Base-by-base conservation (phyloP, 257 asterid genomes). In the Solanum virginianum region DNA sequence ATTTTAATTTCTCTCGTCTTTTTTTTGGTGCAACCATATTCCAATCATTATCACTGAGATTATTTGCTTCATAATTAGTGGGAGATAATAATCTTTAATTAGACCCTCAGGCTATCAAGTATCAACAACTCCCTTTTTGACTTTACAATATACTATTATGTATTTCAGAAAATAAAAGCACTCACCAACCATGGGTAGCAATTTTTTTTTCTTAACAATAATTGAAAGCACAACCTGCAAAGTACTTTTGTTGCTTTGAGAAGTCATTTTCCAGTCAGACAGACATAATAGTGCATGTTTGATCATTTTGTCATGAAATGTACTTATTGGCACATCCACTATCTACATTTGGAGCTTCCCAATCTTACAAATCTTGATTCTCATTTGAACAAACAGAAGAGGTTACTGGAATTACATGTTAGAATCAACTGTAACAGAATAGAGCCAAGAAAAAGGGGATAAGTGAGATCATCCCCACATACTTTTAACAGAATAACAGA, bases 81-180 rank as follows among this genome's bases (percentile, higher is more conserved):
- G 88, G 84, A 75, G 62, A 51, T 47, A 81, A 85, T 89, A 89
- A 87, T 88, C 92, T 89, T 85, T 83, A 47, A 36, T 36, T 36
- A 72, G 75, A 47, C 81, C 83, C 36, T 86, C 85, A 81, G 71
- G 74, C 86, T 82, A 56, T 86, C 88, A 72, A 84, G 10, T 43
- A 56, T 86, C 88, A 32, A 32, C 36, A 72, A 84, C 6, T 24
- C 59, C 80, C 88, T 26, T 85, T 87, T 88, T 70, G 90, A 88
- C 91, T 84, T 87, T 5, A 59, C 74, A 72, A 29, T 72, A 77
- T 26, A 24, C 69, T 60, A 65, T 59, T 86, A 49, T 84, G 85
- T 69, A 77, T 47, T 77, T 77, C 4, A 51, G 45, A 51, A 53
- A 53, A 77, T 26, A 26, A 53, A 77, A 53, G 51, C 16, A 51